Evolutionary conservation across 2,329 filamentous ascomycete species (phyloP).

Genomic region (Neophaeococcomyces aloes): DNA sequence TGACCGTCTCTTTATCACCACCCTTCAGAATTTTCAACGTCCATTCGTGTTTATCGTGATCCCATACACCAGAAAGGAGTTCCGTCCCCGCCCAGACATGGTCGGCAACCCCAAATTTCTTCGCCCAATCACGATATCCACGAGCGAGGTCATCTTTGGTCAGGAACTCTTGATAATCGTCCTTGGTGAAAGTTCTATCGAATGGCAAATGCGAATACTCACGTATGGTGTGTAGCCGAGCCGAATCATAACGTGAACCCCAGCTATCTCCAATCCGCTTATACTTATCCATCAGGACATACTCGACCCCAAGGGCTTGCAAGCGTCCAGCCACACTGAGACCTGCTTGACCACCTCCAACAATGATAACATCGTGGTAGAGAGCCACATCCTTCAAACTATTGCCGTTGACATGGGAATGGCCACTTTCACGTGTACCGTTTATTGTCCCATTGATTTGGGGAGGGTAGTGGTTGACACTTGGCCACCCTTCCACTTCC

Average conservation of each 20-base stretch:
- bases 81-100: constrained; percentile 36
- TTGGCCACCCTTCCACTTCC: constrained; percentile 15
- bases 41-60: constrained; percentile 31
- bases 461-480: constrained; percentile 17
- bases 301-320: constrained; percentile 33
- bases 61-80: constrained; percentile 31
- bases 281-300: constrained; percentile 36
- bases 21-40: constrained; percentile 26
- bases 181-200: constrained; percentile 19
- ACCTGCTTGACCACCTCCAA: constrained; percentile 37
- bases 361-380: constrained; percentile 25
- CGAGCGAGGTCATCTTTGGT: constrained; percentile 20
- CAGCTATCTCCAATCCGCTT: constrained; percentile 37
- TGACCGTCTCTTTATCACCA: constrained; percentile 10
- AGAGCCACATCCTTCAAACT: constrained; percentile 1
- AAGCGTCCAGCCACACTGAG: constrained; percentile 36
- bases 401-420: background rate
- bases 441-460: background rate
- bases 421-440: background rate
- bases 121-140: constrained; percentile 15
- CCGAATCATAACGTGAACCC: constrained; percentile 36
- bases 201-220: constrained; percentile 22
- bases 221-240: constrained; percentile 23
- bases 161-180: constrained; percentile 19
- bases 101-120: constrained; percentile 21